These are phyloP conservation scores for Corynascus novoguineensis DNA, from an alignment of 495 filamentous ascomycete species.

Conservation along the genomic window DNA sequence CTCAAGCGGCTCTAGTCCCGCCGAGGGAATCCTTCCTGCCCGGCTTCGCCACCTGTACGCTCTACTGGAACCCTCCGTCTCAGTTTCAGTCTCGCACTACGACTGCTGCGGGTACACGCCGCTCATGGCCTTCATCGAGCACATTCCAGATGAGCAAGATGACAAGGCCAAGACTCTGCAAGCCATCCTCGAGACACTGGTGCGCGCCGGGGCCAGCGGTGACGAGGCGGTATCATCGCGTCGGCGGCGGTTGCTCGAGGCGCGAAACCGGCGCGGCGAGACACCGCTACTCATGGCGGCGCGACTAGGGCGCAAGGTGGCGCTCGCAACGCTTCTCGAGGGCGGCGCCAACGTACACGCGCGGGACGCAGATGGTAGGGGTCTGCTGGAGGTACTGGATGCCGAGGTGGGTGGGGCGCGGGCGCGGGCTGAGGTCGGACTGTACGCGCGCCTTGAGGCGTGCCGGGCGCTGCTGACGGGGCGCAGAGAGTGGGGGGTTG, in stretches of 20 bases:
- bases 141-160: conserved; percentile 39
- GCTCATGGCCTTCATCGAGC: conserved; percentile 42
- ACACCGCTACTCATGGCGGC: conserved; percentile 44
- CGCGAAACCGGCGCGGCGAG: conserved; percentile 42
- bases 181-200: conserved; percentile 28
- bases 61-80: conserved; percentile 32
- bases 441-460: conserved; percentile 31
- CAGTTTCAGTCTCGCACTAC: conserved; percentile 43
- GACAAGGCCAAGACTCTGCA: conserved; percentile 34
- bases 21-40: conserved; percentile 14
- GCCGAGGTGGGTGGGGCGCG: conserved; percentile 8
- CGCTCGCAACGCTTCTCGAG: conserved; percentile 39
- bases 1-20: not conserved
- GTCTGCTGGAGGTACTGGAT: conserved; percentile 38
- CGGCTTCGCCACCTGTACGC: conserved; percentile 32
- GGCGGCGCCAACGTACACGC: conserved; percentile 39
- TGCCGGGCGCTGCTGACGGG: conserved; percentile 30
- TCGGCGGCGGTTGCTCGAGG: conserved; percentile 25
- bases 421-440: conserved; percentile 17
- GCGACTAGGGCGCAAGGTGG: conserved; percentile 39
- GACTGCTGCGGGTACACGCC: conserved; percentile 38
- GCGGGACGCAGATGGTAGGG: conserved; percentile 34
- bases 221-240: too few relatives aligned
- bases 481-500: conserved; percentile 25
- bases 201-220: conserved; percentile 28